Evolutionary conservation across 345 rosid genomes (phyloP).

Genomic region (Mangifera indica): DNA sequence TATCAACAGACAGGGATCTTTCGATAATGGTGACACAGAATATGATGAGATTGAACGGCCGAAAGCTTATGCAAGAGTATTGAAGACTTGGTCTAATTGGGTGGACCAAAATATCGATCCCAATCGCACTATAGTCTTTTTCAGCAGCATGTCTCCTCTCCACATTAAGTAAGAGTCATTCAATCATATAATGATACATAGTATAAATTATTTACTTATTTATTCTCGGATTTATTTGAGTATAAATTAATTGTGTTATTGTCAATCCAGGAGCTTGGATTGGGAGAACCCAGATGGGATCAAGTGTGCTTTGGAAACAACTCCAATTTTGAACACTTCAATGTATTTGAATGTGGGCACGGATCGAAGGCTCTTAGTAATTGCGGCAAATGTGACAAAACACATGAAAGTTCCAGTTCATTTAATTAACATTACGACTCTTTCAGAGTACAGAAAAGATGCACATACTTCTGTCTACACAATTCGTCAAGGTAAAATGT

Average conservation of each 20-base stretch:
- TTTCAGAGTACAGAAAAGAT: constrained; percentile 87
- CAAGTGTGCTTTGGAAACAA: constrained; percentile 60
- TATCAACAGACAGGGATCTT: constrained; percentile 69
- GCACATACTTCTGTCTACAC: constrained; percentile 56
- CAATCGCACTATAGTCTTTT: constrained; percentile 74
- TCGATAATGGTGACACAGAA: constrained; percentile 64
- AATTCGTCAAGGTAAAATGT: constrained; percentile 42
- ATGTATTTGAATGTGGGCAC: constrained; percentile 53
- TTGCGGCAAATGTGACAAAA: constrained; percentile 48
- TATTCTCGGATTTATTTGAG: too few species aligned
- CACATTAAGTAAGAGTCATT: constrained; percentile 91
- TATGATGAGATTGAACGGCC: constrained; percentile 82
- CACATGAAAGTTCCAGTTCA: constrained; percentile 39
- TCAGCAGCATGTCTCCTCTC: constrained; percentile 87
- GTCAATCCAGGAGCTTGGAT: constrained; percentile 50
- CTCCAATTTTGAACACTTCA: constrained; percentile 47
- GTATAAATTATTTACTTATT: too few species aligned
- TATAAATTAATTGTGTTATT: too few species aligned
- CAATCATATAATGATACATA: too few species aligned
- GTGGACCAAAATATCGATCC: constrained; percentile 67
- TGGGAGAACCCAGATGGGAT: constrained; percentile 54
- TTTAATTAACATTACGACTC: constrained; percentile 59
- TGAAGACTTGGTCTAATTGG: constrained; percentile 81
- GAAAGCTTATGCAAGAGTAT: constrained; percentile 54
- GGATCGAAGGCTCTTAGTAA: constrained; percentile 41